Conservation (phyloP, 176 grass and related monocot genomes). For the Avena insularis region DNA sequence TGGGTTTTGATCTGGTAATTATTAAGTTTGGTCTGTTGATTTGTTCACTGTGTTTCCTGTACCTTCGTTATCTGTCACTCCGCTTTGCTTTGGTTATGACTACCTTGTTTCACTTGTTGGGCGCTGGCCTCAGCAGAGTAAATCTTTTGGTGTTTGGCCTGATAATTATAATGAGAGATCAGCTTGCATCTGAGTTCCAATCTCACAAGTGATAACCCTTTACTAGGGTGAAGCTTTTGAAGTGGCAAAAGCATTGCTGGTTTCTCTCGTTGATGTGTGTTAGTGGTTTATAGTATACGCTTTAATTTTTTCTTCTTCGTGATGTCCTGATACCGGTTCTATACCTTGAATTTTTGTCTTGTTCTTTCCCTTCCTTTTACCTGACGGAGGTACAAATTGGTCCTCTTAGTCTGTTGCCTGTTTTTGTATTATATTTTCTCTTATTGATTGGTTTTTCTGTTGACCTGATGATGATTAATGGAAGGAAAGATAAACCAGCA, state of each 20-base stretch:
- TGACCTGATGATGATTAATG: constrained; percentile 43
- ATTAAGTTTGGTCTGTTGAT: not conserved
- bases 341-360: not conserved
- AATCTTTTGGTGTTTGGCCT: not conserved
- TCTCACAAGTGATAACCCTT: not conserved
- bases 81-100: not conserved
- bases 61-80: constrained; percentile 17
- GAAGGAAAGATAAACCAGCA: constrained; percentile 6
- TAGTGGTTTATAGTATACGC: not conserved
- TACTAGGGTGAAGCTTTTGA: not conserved
- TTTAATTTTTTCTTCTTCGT: not conserved
- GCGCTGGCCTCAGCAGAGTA: not conserved
- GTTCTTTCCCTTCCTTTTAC: not conserved
- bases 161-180: not conserved
- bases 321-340: not conserved
- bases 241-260: not conserved
- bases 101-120: not conserved
- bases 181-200: constrained; percentile 9
- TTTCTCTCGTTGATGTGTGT: not conserved
- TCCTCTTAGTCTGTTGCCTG: not conserved
- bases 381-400: not conserved
- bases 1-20: not conserved
- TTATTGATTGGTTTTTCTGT: not conserved
- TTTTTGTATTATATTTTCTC: not conserved
- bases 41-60: not conserved